Percentiles rank a stretch among this genome's conserved stretches.
Evolutionary conservation across 805 yeast genomes (phyloP).

Genomic region (Candida rishiriensis): DNA sequence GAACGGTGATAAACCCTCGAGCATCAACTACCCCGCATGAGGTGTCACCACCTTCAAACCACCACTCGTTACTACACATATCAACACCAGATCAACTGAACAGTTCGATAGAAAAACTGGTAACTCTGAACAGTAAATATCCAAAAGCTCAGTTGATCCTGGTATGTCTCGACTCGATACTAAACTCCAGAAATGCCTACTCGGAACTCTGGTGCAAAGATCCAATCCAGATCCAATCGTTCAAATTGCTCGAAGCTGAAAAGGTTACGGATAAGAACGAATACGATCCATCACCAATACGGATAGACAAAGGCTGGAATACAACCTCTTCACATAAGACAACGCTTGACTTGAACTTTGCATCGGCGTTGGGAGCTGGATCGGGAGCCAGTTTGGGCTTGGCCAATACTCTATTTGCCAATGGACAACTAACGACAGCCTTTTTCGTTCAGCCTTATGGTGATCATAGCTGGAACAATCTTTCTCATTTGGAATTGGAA

Average conservation of each 20-base stretch:
- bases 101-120: slow-evolving; percentile 10
- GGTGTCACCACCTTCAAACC: background rate
- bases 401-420: slow-evolving; percentile 26
- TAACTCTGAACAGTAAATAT: slow-evolving; percentile 4
- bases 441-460: slow-evolving; percentile 15
- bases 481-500: slow-evolving; percentile 4
- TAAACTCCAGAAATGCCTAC: slow-evolving; percentile 20
- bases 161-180: slow-evolving; percentile 27
- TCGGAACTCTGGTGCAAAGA: slow-evolving; percentile 26
- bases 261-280: slow-evolving; percentile 1
- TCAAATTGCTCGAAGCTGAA: slow-evolving; percentile 6
- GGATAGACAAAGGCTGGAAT: slow-evolving; percentile 10
- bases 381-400: slow-evolving; percentile 1
- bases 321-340: slow-evolving; percentile 4
- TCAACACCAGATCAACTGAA: slow-evolving; percentile 28
- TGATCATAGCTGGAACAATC: slow-evolving; percentile 10
- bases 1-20: slow-evolving; percentile 22
- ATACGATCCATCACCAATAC: slow-evolving; percentile 6
- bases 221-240: slow-evolving; percentile 8
- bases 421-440: slow-evolving; percentile 21
- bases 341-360: background rate
- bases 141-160: slow-evolving; percentile 17
- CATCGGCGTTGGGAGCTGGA: background rate
- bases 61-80: slow-evolving; percentile 19
- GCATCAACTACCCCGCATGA: background rate